Evolutionary conservation across 1,284 basidiomycete species (phyloP), one percentile per base, ranked within the genome.

Genomic region (Xerocomus nothofagi): DNA sequence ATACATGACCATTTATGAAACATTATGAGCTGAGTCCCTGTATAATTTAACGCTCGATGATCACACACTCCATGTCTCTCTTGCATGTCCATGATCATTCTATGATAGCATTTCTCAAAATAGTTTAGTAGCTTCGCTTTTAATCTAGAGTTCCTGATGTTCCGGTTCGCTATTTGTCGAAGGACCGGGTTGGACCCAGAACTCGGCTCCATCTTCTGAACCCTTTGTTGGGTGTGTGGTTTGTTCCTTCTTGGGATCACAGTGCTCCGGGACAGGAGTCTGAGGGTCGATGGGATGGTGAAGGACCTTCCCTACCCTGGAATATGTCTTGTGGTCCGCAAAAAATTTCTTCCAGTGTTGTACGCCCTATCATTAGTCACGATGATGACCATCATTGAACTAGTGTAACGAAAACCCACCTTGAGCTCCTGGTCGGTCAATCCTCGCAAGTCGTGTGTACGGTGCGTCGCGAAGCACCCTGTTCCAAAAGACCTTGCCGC

Each of bases 321-420:
- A 62, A 68, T 95, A 94, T 56, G 83, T 80, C 60, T 86, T 83
- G 69, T 91, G 88, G 18, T 90, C 81, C 2, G 74, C 69, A 62
- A 93, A 98, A 75, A 95, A 98, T 31, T 80, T 75, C 70, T 92
- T 93, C 94, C 94, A 98, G 59, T 92, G 83, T 38, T 80, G 67
- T 18, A 97, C 72, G 47, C 88, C 73, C 90, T 95, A 36, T 44
- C 36, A 29, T 33, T 29, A 30, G 24, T 47, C 37, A 45, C 17
- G 3, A 39, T 32, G 24, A 44, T 34, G 14, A 36, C 37, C 2
- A 20, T 34, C 11, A 31, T 26, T 36, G 31, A 15, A 40, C 34
- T 6, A 42, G 40, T 31, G 39, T 12, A 30, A 34, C 5, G 15
- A 27, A 46, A 42, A 51, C 51, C 45, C 57, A 91, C 93, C 66